Conservation (phyloP, 2,329 filamentous ascomycete genomes). For the Fusarium mundagurra region DNA sequence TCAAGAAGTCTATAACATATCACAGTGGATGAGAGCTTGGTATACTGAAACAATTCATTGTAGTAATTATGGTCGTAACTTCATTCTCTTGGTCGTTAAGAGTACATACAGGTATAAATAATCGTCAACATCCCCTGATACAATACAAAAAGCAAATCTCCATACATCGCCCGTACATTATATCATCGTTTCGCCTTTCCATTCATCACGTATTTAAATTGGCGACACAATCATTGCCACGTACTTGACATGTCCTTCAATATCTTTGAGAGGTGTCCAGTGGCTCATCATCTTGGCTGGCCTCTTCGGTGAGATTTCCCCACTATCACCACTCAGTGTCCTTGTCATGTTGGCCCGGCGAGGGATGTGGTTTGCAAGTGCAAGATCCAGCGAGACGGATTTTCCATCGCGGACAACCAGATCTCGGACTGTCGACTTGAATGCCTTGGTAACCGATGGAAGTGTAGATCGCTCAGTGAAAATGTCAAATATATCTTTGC, state of each 20-base stretch:
- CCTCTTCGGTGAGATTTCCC: conserved; percentile 30
- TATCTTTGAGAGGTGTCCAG: conserved; percentile 43
- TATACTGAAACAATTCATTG: neutral
- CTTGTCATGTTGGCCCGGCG: conserved; percentile 38
- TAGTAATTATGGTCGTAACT: conserved; percentile 22
- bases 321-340: conserved; percentile 21
- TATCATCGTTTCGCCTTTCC: neutral
- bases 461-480: conserved; percentile 59
- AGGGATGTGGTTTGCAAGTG: conserved; percentile 42
- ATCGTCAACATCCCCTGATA: conserved; percentile 9
- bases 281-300: conserved; percentile 43
- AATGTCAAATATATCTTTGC: conserved; percentile 65
- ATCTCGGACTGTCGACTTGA: conserved; percentile 57
- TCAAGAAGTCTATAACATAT: neutral
- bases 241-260: conserved; percentile 38
- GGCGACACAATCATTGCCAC: conserved; percentile 38
- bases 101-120: conserved; percentile 29
- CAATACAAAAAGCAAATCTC: conserved; percentile 4
- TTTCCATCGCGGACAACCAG: conserved; percentile 49
- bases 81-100: conserved; percentile 34
- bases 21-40: neutral
- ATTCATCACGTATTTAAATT: neutral
- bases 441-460: conserved; percentile 54
- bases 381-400: conserved; percentile 47
- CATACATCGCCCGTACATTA: neutral